Base-by-base conservation (phyloP, 169 alveolate species). In the Plasmodium falciparum region DNA sequence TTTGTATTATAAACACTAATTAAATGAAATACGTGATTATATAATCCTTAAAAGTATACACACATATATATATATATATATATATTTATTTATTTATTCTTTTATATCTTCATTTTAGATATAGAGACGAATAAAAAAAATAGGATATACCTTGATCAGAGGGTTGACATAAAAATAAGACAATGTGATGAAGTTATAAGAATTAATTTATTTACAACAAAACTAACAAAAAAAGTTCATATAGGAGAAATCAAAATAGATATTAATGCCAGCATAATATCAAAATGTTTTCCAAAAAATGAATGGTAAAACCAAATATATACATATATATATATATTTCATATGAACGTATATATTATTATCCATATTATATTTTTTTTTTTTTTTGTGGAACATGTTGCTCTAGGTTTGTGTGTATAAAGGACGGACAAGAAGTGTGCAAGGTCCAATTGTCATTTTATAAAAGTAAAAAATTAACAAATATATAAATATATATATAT, bases 381-480 rank as follows among this genome's bases (percentile, higher is more conserved):
- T 20, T 4, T 20, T 59, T 58, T 26, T 13, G 39, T 26, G 39
- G 39, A 45, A n/a, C 47, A 39, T 63, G 26, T 63, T 7, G 50
- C n/a, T 20, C 8, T 67, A 86, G 92, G 92, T 86, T 86, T 45
- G 92, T 86, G 11, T 86, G 92, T 67, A 54, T 86, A 50, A 86
- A 86, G 50, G 92, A 86, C 71, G 92, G 92, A 12, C 92, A 86
- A 86, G 92, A 86, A 86, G 54, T 86, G 12, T 86, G 92, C 59
- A 86, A 86, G 73, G 75, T 86, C 20, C 86, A 86, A 50, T 45
- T 86, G 62, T 86, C 92, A 69, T 86, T 86, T 86, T 86, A 86
- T 52, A 59, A 73, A 59, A 72, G 92, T 86, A 66, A 74, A 11
- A 15, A 22, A 11, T 24, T 29, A 56, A 50, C 13, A 20, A 3